Percentiles rank a stretch among this genome's conserved stretches.
These are phyloP conservation scores for Hysterangium stoloniferum DNA, from an alignment of 768 basidiomycete genomes.

Conservation along the genomic window DNA sequence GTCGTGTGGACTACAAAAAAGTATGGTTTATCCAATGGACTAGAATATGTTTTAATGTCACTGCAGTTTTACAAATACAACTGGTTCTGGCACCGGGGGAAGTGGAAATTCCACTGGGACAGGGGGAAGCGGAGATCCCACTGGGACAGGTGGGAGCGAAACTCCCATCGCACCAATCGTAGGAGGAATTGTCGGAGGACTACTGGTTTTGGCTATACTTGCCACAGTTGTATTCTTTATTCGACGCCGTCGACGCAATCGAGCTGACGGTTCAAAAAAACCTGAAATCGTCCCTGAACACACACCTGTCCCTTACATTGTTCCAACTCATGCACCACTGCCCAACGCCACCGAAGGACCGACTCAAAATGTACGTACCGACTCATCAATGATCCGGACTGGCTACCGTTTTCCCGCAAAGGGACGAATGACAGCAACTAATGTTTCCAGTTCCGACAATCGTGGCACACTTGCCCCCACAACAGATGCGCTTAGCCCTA, in stretches of 20 bases:
- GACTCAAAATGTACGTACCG: background rate
- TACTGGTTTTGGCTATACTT: background rate
- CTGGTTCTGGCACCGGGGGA: background rate
- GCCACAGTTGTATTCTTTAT: background rate
- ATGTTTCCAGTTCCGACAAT: no score
- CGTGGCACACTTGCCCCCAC: no score
- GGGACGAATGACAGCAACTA: no score
- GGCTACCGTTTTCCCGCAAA: no score
- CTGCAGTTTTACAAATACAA: no score
- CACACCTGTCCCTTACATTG: background rate
- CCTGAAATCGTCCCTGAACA: background rate
- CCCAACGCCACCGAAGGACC: background rate
- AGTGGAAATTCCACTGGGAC: background rate
- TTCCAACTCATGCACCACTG: background rate
- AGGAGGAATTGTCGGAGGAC: slow-evolving; percentile 4
- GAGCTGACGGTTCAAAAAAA: background rate
- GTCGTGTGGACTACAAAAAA: slow-evolving; percentile 1
- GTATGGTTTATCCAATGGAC: background rate
- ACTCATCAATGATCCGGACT: background rate
- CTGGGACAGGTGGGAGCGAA: no score
- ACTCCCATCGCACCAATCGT: background rate
- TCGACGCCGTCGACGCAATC: background rate
- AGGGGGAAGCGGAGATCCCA: background rate
- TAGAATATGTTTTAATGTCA: background rate
- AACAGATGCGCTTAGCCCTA: no score